A percentile compares a stretch with the other conserved stretches of the same genome.
These are phyloP conservation scores for Oenanthe javanica DNA, from an alignment of 140 eudicot species.

Conservation along the genomic window DNA sequence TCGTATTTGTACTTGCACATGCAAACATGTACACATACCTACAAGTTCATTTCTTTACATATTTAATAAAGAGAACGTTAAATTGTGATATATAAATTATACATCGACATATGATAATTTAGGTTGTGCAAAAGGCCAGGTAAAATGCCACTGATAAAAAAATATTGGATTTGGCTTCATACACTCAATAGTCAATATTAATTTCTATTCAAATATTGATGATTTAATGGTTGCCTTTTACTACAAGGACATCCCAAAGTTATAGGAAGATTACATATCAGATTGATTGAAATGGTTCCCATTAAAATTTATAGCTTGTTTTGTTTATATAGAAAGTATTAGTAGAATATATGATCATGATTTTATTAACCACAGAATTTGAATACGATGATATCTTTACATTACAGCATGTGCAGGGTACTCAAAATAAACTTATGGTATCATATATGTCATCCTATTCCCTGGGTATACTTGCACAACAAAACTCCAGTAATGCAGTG, in stretches of 20 bases:
- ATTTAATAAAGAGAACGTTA: not conserved
- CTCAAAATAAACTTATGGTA: slow-evolving; percentile 36
- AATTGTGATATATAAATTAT: too few species aligned
- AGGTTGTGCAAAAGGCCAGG: not conserved
- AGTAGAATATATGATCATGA: not conserved
- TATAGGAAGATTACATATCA: not conserved
- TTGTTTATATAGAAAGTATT: not conserved
- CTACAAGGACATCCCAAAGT: not conserved
- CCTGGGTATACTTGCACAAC: slow-evolving; percentile 34
- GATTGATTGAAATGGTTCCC: not conserved
- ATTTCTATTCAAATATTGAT: not conserved
- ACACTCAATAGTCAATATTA: not conserved
- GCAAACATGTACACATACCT: not conserved
- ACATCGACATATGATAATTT: not conserved
- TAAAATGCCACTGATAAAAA: not conserved
- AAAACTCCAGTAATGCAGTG: slow-evolving; percentile 22
- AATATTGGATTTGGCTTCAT: not conserved
- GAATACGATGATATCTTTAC: slow-evolving; percentile 21
- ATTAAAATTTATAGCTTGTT: not conserved
- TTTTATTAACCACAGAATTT: not conserved
- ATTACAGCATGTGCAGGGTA: slow-evolving; percentile 36
- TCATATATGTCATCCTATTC: slow-evolving; percentile 37
- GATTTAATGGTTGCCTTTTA: not conserved
- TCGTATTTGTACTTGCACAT: not conserved
- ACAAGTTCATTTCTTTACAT: not conserved